Evolutionary conservation across 2,329 filamentous ascomycete species (phyloP), one percentile per base, ranked within the genome.

Genomic region (Metarhizium album): DNA sequence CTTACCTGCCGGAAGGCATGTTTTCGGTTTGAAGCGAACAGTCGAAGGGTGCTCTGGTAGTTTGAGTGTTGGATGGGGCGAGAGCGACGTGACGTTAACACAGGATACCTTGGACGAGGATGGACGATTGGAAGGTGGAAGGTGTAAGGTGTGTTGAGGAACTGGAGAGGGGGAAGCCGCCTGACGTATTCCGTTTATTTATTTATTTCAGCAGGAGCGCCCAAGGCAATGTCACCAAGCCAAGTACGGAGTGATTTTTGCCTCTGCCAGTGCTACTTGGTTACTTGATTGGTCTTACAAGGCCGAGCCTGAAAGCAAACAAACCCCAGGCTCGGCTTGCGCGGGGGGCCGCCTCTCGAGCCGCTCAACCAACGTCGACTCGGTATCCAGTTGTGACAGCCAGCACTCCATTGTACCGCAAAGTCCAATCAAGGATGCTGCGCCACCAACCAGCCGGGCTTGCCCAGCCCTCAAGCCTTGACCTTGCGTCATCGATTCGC

Each of bases 1-100:
- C 73, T 67, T 74, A 79, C 76, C 74, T 79, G 47, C 68, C 71
- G 62, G 78, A 77, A 70, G 78, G 64, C 78, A 81, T 81, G 57
- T 51, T 77, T 70, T 54, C 54, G 58, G 55, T 57, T 55, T 23
- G 22, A 50, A 20, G 20, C 40, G 20, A 24, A 24, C 4, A 5
- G 40, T 8, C 16, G 14, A 14, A 6, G n/a, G 7, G n/a, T n/a
- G n/a, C n/a, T n/a, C n/a, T n/a, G n/a, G n/a, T n/a, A n/a, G n/a
- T n/a, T n/a, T n/a, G n/a, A 22, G 18, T 18, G 20, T 4, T 22
- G 11, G 18, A 8, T 29, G 27, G 11, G 7, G 6, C 27, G 27
- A 9, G 6, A n/a, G n/a, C n/a, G n/a, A n/a, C 11, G 6, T 29
- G 27, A 29, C 37, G 16, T 11, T 8, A n/a, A 9, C 9, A 20